Evolutionary conservation across 257 asterid genomes (phyloP).

Genomic region (Penstemon eatonii): DNA sequence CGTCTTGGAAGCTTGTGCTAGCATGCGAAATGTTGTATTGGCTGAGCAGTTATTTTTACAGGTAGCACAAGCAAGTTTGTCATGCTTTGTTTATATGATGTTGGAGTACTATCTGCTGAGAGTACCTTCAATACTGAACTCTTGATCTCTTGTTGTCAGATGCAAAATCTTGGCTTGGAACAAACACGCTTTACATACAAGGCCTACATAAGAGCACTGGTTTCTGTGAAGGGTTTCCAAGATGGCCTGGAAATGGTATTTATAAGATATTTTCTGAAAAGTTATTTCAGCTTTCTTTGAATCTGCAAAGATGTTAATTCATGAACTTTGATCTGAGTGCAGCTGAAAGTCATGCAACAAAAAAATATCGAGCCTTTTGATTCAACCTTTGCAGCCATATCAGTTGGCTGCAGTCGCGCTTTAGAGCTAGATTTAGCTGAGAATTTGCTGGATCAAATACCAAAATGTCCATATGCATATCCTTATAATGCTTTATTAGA

Average conservation of each 20-base stretch:
- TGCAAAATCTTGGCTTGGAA: slow-evolving; percentile 79
- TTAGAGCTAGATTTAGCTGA: slow-evolving; percentile 78
- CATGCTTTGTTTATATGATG: slow-evolving; percentile 5
- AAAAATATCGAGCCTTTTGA: slow-evolving; percentile 67
- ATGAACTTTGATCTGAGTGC: slow-evolving; percentile 39
- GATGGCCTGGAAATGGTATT: slow-evolving; percentile 76
- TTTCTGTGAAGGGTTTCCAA: slow-evolving; percentile 48
- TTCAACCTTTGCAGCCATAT: slow-evolving; percentile 70
- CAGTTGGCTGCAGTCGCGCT: slow-evolving; percentile 74
- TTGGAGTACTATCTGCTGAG: neutral
- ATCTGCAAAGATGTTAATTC: slow-evolving; percentile 15
- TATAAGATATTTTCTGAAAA: slow-evolving; percentile 23
- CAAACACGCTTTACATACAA: slow-evolving; percentile 61
- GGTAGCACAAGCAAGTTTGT: slow-evolving; percentile 49
- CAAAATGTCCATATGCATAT: slow-evolving; percentile 36
- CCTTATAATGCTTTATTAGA: slow-evolving; percentile 68
- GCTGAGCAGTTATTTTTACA: slow-evolving; percentile 72
- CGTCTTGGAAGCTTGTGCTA: slow-evolving; percentile 71
- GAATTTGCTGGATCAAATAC: slow-evolving; percentile 55
- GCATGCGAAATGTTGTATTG: slow-evolving; percentile 42
- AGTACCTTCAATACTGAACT: slow-evolving; percentile 5
- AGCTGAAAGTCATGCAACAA: slow-evolving; percentile 74
- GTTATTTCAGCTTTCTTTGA: slow-evolving; percentile 20
- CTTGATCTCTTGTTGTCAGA: slow-evolving; percentile 44
- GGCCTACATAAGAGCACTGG: slow-evolving; percentile 65